Conservation (phyloP, 1,284 basidiomycete genomes). For the Marasmius sp. region DNA sequence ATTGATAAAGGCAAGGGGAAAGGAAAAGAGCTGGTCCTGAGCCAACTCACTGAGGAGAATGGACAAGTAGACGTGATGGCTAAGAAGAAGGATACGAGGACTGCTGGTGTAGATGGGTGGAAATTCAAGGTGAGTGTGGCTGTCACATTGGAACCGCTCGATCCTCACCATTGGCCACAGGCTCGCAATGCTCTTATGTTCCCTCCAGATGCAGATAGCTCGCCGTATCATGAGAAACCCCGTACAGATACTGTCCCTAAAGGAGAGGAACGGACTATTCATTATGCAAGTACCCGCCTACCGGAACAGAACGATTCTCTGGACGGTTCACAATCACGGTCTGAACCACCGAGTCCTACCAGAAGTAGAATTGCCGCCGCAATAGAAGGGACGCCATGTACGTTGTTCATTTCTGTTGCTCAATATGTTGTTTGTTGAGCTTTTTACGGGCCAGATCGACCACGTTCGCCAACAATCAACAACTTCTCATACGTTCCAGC, state of each 20-base stretch:
- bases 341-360: constrained; percentile 82
- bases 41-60: constrained; percentile 25
- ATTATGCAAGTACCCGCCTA: constrained; percentile 79
- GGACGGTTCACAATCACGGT: constrained; percentile 40
- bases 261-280: constrained; percentile 65
- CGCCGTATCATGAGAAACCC: constrained; percentile 66
- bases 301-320: constrained; percentile 59
- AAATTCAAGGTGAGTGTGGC: constrained; percentile 71
- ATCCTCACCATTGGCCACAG: constrained; percentile 36
- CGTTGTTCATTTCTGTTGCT: constrained; percentile 21
- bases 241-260: constrained; percentile 35
- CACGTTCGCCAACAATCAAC: constrained; percentile 53
- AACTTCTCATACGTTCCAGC: constrained; percentile 76
- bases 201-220: constrained; percentile 81
- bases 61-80: constrained; percentile 67
- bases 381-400: constrained; percentile 81
- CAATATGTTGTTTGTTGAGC: constrained; percentile 12
- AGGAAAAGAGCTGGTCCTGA: constrained; percentile 28
- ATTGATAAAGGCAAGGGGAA: constrained; percentile 25
- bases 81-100: constrained; percentile 67
- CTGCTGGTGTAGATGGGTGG: constrained; percentile 79
- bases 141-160: background rate
- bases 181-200: constrained; percentile 93
- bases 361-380: constrained; percentile 87
- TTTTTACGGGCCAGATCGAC: constrained; percentile 47